Evolutionary conservation across 208 protist genomes (phyloP).

Genomic region (Dictyostelium gargantuum): DNA sequence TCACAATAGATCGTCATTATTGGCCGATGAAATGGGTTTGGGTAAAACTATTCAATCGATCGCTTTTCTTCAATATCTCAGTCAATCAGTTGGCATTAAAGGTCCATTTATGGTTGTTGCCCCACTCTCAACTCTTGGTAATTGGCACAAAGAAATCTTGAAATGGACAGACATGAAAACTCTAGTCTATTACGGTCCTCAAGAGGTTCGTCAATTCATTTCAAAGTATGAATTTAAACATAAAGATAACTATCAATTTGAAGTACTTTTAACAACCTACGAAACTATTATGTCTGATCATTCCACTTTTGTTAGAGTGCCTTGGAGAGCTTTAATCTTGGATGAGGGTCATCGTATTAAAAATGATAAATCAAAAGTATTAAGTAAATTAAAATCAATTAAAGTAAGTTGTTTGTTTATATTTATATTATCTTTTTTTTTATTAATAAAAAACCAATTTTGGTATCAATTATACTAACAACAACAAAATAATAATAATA

Average conservation of each 20-base stretch:
- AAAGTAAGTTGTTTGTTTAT: constrained; percentile 28
- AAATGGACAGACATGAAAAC: constrained; percentile 89
- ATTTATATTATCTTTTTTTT: neutral
- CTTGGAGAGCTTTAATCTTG: constrained; percentile 58
- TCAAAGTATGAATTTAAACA: constrained; percentile 76
- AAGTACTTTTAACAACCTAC: constrained; percentile 95
- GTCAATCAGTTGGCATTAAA: constrained; percentile 69
- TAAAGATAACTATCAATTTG: constrained; percentile 83
- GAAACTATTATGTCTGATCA: constrained; percentile 90
- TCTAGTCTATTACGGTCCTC: constrained; percentile 93
- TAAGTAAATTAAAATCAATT: constrained; percentile 59
- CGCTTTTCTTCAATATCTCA: constrained; percentile 88
- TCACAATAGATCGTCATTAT: constrained; percentile 88
- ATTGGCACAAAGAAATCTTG: constrained; percentile 92
- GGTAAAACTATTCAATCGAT: constrained; percentile 97
- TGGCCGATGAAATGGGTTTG: constrained; percentile 98
- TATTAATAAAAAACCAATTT: constrained; percentile 25
- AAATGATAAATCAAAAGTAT: constrained; percentile 57
- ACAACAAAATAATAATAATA: constrained; percentile 55
- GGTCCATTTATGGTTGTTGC: constrained; percentile 96
- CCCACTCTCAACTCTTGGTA: constrained; percentile 93
- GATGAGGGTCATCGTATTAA: constrained; percentile 74
- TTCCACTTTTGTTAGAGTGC: constrained; percentile 80
- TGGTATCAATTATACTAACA: no score
- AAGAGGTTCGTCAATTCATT: constrained; percentile 73